These are phyloP conservation scores for Parachlorella kessleri DNA, from an alignment of 139 green algal species.

Conservation along the genomic window DNA sequence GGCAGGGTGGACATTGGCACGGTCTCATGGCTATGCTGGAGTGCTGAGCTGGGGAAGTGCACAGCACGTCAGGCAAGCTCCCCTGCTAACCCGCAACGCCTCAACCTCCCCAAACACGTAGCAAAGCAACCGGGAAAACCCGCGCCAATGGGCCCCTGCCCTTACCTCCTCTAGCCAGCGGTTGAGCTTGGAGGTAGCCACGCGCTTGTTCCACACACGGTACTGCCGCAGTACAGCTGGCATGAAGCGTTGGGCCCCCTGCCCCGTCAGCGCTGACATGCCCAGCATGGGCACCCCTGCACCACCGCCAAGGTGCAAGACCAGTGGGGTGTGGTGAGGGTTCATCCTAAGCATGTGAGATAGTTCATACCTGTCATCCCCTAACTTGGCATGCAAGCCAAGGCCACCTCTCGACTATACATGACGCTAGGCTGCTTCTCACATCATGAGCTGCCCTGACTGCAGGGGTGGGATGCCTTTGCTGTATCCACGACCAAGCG, in stretches of 20 bases:
- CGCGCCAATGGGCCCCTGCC: background rate
- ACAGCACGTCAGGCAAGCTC: background rate
- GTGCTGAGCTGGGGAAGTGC: background rate
- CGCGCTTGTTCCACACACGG: constrained; percentile 62
- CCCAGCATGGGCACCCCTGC: constrained; percentile 48
- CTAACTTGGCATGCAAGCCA: too few relatives aligned
- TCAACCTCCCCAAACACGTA: background rate
- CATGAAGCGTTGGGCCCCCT: constrained; percentile 57
- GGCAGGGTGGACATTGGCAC: too few relatives aligned
- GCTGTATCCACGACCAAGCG: too few relatives aligned
- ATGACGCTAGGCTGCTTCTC: too few relatives aligned
- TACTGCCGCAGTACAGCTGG: constrained; percentile 52
- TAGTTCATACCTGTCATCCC: too few relatives aligned
- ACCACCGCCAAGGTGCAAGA: constrained; percentile 14
- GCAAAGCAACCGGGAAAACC: background rate
- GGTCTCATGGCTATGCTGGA: too few relatives aligned
- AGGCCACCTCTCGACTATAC: too few relatives aligned
- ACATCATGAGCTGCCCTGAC: too few relatives aligned
- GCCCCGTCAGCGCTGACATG: constrained; percentile 62
- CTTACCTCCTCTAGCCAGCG: constrained; percentile 56
- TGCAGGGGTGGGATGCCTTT: too few relatives aligned
- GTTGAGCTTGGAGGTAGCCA: constrained; percentile 64
- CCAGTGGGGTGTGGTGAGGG: too few relatives aligned
- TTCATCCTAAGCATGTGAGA: too few relatives aligned
- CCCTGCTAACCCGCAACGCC: background rate